These are phyloP conservation scores for Citrus sp. DNA, from an alignment of 345 rosid genomes.

Conservation along the genomic window DNA sequence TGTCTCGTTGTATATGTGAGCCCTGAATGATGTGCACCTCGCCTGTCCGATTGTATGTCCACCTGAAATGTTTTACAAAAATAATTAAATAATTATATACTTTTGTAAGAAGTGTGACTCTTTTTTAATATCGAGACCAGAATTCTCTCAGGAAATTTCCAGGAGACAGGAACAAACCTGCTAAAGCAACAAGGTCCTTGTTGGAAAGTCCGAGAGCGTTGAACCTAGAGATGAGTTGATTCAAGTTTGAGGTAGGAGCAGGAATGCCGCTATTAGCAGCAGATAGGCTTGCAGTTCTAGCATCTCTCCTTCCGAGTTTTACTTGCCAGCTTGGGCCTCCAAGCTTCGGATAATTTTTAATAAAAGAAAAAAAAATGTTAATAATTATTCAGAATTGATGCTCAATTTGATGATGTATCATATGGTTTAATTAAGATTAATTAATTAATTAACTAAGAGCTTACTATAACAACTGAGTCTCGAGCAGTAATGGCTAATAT, in stretches of 20 bases:
- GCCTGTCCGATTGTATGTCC: constrained; percentile 81
- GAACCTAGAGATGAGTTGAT: constrained; percentile 54
- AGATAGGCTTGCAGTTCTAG: constrained; percentile 66
- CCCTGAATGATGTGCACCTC: constrained; percentile 59
- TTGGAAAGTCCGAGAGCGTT: constrained; percentile 64
- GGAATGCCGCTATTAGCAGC: constrained; percentile 81
- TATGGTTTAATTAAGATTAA: not conserved
- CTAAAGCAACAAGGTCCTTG: constrained; percentile 75
- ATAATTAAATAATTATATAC: not conserved
- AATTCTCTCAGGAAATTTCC: not conserved
- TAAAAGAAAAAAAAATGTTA: not conserved
- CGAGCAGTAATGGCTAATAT: constrained; percentile 66
- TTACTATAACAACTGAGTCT: constrained; percentile 57
- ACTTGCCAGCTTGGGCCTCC: constrained; percentile 84
- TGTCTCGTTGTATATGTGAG: constrained; percentile 63
- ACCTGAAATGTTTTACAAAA: constrained; percentile 32
- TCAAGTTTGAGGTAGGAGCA: constrained; percentile 54
- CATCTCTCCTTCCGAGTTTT: constrained; percentile 87
- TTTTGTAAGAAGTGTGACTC: not conserved
- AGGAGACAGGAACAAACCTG: constrained; percentile 37
- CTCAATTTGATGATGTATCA: too few relatives aligned
- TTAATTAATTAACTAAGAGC: not conserved
- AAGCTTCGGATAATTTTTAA: constrained; percentile 34
- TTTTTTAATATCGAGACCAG: too few relatives aligned
- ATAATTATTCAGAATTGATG: too few relatives aligned